A percentile compares a stretch with the other conserved stretches of the same genome.
Evolutionary conservation across 163 green algal genomes (phyloP).

Genomic region (Chlamydomonas reinhardtii): DNA sequence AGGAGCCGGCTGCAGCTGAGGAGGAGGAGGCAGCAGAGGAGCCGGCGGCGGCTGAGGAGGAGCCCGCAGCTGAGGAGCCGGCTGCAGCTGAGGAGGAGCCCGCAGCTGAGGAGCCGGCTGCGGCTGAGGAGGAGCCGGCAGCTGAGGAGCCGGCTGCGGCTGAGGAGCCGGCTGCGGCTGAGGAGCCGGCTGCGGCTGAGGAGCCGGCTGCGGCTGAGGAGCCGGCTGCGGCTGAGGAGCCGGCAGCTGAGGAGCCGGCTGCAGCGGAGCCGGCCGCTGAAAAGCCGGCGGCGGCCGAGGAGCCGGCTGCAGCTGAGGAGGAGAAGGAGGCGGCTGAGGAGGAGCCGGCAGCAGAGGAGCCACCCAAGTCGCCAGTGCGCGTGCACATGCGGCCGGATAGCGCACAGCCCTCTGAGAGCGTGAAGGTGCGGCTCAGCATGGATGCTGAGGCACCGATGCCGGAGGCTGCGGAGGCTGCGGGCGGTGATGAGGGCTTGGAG

Average conservation of each 20-base stretch:
- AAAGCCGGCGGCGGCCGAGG: background rate
- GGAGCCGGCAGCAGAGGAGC: background rate
- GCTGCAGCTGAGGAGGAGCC: background rate
- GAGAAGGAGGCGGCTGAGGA: no score
- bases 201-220: background rate
- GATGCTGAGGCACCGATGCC: background rate
- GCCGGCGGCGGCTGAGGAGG: background rate
- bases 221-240: background rate
- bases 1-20: background rate
- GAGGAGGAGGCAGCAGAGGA: background rate
- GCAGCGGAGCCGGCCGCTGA: no score
- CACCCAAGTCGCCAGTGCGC: constrained; percentile 1
- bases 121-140: background rate
- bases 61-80: background rate
- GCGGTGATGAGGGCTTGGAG: background rate
- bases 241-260: background rate
- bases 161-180: background rate
- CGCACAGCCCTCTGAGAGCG: background rate
- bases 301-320: background rate
- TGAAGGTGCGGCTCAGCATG: background rate
- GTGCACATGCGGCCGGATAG: background rate
- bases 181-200: background rate
- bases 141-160: background rate
- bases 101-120: background rate
- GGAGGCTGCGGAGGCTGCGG: background rate